Percentiles rank a stretch among this genome's conserved stretches.
Conservation (phyloP, 495 filamentous ascomycete genomes). For the Delitschia confertaspora region DNA sequence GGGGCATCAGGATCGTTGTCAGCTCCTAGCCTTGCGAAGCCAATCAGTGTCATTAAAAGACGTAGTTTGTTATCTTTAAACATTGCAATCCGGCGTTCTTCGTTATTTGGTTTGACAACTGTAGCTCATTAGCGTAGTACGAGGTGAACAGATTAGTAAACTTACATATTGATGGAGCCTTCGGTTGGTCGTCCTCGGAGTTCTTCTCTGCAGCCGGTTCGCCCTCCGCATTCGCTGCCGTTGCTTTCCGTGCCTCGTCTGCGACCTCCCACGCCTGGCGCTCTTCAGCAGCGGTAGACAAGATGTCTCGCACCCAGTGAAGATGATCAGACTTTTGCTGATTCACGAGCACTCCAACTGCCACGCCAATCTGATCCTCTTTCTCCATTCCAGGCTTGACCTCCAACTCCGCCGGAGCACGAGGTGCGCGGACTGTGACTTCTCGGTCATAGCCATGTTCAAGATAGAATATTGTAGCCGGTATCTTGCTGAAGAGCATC, state of each 20-base stretch:
- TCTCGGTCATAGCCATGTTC: slow-evolving; percentile 87
- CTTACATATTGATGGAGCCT: slow-evolving; percentile 42
- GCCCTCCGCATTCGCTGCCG: slow-evolving; percentile 28
- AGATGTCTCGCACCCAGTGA: slow-evolving; percentile 69
- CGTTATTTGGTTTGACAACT: slow-evolving; percentile 60
- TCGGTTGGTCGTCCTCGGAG: slow-evolving; percentile 23
- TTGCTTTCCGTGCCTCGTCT: slow-evolving; percentile 45
- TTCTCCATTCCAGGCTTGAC: slow-evolving; percentile 59
- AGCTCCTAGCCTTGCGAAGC: slow-evolving; percentile 57
- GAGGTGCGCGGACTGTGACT: slow-evolving; percentile 48
- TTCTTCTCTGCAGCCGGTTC: slow-evolving; percentile 33
- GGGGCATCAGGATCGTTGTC: slow-evolving; percentile 63
- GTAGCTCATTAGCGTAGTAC: slow-evolving; percentile 20
- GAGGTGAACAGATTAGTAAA: slow-evolving; percentile 4
- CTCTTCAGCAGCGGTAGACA: slow-evolving; percentile 60
- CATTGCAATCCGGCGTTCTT: slow-evolving; percentile 60
- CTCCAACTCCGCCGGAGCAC: slow-evolving; percentile 67
- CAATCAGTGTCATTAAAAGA: slow-evolving; percentile 69
- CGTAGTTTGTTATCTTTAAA: slow-evolving; percentile 87
- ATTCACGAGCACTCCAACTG: slow-evolving; percentile 66
- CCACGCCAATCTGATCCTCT: slow-evolving; percentile 66
- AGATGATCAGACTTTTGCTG: slow-evolving; percentile 63
- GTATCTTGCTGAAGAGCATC: slow-evolving; percentile 89
- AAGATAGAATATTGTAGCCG: slow-evolving; percentile 70
- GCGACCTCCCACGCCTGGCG: slow-evolving; percentile 71